Evolutionary conservation across 441 rosid genomes (phyloP).

Genomic region (Viola pubescens): DNA sequence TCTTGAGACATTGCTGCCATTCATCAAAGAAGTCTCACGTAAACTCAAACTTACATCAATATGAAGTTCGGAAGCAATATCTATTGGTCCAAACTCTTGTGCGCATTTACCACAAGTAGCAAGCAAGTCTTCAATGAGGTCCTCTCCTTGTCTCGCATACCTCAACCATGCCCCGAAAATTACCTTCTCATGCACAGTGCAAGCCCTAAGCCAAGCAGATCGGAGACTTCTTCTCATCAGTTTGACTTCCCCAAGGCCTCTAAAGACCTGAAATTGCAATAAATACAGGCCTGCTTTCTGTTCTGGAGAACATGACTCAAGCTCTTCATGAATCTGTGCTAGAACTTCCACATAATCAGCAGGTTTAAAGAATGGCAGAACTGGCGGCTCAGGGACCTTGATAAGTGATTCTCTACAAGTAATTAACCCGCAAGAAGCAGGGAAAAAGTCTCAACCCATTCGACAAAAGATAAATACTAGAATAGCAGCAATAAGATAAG

Average conservation of each 20-base stretch:
- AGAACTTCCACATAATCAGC: conserved; percentile 90
- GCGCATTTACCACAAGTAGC: conserved; percentile 68
- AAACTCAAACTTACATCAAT: conserved; percentile 27
- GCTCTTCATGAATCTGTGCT: conserved; percentile 94
- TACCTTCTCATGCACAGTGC: conserved; percentile 73
- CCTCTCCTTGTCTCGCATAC: conserved; percentile 86
- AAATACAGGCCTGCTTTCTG: conserved; percentile 70
- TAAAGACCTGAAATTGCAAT: conserved; percentile 79
- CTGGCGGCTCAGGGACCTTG: conserved; percentile 82
- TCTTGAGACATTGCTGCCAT: conserved; percentile 25
- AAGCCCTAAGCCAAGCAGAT: conserved; percentile 82
- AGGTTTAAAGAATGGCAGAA: conserved; percentile 78
- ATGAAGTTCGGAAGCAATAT: conserved; percentile 52
- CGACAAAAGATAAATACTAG: not conserved
- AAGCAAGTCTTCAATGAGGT: conserved; percentile 74
- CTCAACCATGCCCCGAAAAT: conserved; percentile 91
- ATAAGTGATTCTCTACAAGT: conserved; percentile 80
- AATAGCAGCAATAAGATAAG: conserved; percentile 5
- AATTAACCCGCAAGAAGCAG: conserved; percentile 18
- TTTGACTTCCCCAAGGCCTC: conserved; percentile 87
- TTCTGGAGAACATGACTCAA: conserved; percentile 62
- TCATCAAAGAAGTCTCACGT: conserved; percentile 29
- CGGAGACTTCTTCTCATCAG: conserved; percentile 83
- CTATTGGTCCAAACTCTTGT: conserved; percentile 60
- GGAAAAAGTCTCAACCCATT: conserved; percentile 21